Percentiles rank a stretch among this genome's conserved stretches.
Conservation (phyloP, 176 grass and related monocot genomes). For the Luzula sylvatica region DNA sequence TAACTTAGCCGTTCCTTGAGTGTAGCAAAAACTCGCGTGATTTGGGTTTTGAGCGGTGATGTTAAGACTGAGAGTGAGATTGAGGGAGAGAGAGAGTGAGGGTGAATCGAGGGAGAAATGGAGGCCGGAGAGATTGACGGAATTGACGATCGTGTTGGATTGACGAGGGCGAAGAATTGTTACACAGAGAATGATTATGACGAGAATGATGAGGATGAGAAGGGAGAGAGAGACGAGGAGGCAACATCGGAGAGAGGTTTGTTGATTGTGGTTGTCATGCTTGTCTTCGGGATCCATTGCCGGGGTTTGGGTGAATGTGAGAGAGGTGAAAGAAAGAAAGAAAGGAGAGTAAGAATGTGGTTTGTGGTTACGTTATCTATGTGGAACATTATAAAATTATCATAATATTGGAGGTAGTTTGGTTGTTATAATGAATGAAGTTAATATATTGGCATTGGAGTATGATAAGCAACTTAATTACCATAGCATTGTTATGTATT, state of each 20-base stretch:
- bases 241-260: neutral
- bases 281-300: constrained; percentile 14
- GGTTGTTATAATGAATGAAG: neutral
- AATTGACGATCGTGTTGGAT: constrained; percentile 22
- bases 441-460: no score
- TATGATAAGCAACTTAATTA: neutral
- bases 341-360: neutral
- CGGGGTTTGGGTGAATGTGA: neutral
- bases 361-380: constrained; percentile 7
- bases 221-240: constrained; percentile 7
- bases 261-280: neutral
- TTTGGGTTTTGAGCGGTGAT: constrained; percentile 32
- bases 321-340: neutral
- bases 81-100: constrained; percentile 19
- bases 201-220: constrained; percentile 6
- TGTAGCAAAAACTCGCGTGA: constrained; percentile 28
- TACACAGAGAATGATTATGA: constrained; percentile 25
- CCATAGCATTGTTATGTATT: neutral
- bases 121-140: constrained; percentile 26
- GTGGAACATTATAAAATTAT: constrained; percentile 1
- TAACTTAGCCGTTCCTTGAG: constrained; percentile 15
- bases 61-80: constrained; percentile 28
- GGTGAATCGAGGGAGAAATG: constrained; percentile 8
- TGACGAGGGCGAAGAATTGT: constrained; percentile 30
- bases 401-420: neutral